Evolutionary conservation across 1,139 yeast species (phyloP).

Genomic region (Lodderomyces margitis): DNA sequence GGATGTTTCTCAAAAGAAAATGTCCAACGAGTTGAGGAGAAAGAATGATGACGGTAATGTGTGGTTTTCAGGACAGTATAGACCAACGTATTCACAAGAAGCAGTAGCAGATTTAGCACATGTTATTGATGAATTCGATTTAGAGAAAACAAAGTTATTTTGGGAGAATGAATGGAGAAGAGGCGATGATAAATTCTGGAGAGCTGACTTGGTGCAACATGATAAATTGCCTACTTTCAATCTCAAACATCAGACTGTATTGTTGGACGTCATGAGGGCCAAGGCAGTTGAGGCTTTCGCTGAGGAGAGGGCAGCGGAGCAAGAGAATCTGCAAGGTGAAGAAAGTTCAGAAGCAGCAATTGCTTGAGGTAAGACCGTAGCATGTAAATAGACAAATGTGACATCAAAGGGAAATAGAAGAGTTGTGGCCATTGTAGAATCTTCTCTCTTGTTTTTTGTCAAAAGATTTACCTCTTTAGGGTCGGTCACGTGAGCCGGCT

Average conservation of each 20-base stretch:
- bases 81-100: conserved; percentile 90
- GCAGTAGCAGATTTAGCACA: conserved; percentile 84
- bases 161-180: conserved; percentile 90
- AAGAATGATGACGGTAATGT: conserved; percentile 75
- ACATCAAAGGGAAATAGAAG: neutral
- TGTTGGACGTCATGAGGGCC: conserved; percentile 57
- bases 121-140: conserved; percentile 61
- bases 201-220: conserved; percentile 54
- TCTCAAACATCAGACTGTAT: conserved; percentile 63
- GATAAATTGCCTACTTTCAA: conserved; percentile 56
- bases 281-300: conserved; percentile 38
- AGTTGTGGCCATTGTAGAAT: no score
- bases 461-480: neutral
- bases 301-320: conserved; percentile 15
- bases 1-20: conserved; percentile 56
- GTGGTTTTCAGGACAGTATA: conserved; percentile 82
- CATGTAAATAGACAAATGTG: neutral
- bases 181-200: conserved; percentile 74
- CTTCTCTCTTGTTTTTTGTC: no score
- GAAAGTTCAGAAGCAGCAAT: neutral
- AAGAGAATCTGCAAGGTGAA: neutral
- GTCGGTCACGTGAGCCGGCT: neutral
- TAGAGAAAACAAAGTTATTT: conserved; percentile 49
- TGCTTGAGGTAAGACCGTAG: neutral
- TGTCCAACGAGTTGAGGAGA: conserved; percentile 67